Conservation (phyloP, 192 early-diverging fungal species). For the Coemansia sp. region DNA sequence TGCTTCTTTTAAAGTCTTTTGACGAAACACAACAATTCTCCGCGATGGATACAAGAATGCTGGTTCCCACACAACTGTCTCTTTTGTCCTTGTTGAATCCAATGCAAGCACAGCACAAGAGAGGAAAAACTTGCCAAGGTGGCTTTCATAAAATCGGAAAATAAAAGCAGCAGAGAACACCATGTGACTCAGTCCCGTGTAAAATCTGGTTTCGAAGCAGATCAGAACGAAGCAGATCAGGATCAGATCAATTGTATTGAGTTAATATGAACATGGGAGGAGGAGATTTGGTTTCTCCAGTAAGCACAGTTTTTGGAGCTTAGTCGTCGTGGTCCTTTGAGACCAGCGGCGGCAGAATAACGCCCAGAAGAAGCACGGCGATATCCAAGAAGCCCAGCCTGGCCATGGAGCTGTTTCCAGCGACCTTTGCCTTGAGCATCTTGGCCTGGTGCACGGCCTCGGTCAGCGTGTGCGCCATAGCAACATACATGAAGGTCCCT, state of each 20-base stretch:
- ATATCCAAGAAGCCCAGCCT: slow-evolving; percentile 45
- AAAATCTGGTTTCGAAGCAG: no score
- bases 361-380: slow-evolving; percentile 52
- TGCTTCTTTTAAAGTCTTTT: no score
- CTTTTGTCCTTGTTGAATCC: not conserved
- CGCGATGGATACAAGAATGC: not conserved
- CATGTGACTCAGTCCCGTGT: slow-evolving; percentile 1
- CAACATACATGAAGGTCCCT: slow-evolving; percentile 88
- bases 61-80: not conserved
- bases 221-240: no score
- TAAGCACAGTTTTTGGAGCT: no score
- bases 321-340: slow-evolving; percentile 47
- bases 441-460: slow-evolving; percentile 59
- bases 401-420: no score
- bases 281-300: no score
- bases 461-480: slow-evolving; percentile 78
- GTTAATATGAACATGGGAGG: no score
- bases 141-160: slow-evolving; percentile 1
- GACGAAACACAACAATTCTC: not conserved
- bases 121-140: not conserved
- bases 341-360: slow-evolving; percentile 55
- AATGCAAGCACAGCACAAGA: not conserved
- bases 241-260: no score
- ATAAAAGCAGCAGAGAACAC: not conserved
- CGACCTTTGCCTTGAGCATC: slow-evolving; percentile 17